Evolutionary conservation across 345 rosid species (phyloP).

Genomic region (Lepidium sativum): DNA sequence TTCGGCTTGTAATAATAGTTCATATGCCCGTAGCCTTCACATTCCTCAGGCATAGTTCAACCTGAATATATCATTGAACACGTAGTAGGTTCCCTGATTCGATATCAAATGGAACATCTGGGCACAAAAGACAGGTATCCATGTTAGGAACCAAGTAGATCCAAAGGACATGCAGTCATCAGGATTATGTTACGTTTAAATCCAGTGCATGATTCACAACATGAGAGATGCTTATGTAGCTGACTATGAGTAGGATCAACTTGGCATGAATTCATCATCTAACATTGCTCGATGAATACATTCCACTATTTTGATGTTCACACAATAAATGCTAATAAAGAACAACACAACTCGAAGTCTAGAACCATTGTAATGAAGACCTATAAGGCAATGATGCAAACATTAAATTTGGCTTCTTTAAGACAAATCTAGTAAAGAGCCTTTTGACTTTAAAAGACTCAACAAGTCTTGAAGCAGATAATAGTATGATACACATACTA

Average conservation of each 20-base stretch:
- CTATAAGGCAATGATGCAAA: neutral
- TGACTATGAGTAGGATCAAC: neutral
- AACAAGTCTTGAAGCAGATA: neutral
- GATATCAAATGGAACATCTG: constrained; percentile 99
- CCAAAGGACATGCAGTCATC: neutral
- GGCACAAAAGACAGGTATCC: constrained; percentile 8
- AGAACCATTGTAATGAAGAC: neutral
- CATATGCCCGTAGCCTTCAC: neutral
- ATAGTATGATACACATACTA: neutral
- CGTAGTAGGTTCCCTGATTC: constrained; percentile 82
- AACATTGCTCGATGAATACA: too few relatives aligned
- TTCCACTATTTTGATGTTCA: neutral
- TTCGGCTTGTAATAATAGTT: neutral
- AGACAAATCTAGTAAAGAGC: neutral
- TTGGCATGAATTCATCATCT: too few relatives aligned
- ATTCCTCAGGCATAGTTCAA: constrained; percentile 74
- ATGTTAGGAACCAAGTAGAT: neutral
- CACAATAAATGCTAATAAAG: neutral
- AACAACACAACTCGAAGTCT: neutral
- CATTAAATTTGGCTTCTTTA: neutral
- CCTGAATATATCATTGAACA: constrained; percentile 90
- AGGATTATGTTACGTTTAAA: neutral
- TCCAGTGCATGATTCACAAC: neutral
- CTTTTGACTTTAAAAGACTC: neutral
- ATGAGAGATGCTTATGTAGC: too few relatives aligned